Conservation (phyloP, 129 eudicot genomes). For the Glebionis coronaria region DNA sequence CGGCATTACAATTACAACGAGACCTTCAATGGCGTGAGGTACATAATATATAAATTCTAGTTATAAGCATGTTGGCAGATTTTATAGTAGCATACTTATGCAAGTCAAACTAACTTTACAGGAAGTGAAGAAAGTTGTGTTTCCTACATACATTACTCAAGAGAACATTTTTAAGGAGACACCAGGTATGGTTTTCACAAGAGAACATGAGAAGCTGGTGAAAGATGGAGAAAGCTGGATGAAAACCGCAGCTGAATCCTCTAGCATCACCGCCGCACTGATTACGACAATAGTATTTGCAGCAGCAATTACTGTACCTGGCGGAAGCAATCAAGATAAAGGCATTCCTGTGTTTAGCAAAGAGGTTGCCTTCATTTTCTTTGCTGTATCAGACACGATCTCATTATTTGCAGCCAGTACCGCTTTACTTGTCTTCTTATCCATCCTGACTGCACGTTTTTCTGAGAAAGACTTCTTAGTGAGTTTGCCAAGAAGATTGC, state of each 20-base stretch:
- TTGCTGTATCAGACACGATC: constrained; percentile 30
- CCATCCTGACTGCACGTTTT: constrained; percentile 36
- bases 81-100: too few relatives aligned
- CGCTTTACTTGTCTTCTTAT: constrained; percentile 24
- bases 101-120: neutral
- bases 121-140: constrained; percentile 21
- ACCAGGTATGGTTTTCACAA: constrained; percentile 23
- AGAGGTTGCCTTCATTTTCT: constrained; percentile 13
- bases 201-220: constrained; percentile 12
- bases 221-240: constrained; percentile 30
- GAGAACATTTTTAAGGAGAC: constrained; percentile 27
- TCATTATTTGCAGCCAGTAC: constrained; percentile 30
- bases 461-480: constrained; percentile 31
- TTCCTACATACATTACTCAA: constrained; percentile 18
- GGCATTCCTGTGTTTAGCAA: constrained; percentile 15
- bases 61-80: neutral
- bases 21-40: constrained; percentile 36
- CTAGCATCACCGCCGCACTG: constrained; percentile 22
- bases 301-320: constrained; percentile 28
- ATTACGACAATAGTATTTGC: constrained; percentile 31
- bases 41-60: neutral
- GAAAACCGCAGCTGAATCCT: constrained; percentile 28
- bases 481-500: constrained; percentile 22
- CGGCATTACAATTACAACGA: constrained; percentile 29
- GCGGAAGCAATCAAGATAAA: constrained; percentile 17